Evolutionary conservation across 2,329 filamentous ascomycete species (phyloP), one percentile per base, ranked within the genome.

Genomic region (Lecanosticta acicola): DNA sequence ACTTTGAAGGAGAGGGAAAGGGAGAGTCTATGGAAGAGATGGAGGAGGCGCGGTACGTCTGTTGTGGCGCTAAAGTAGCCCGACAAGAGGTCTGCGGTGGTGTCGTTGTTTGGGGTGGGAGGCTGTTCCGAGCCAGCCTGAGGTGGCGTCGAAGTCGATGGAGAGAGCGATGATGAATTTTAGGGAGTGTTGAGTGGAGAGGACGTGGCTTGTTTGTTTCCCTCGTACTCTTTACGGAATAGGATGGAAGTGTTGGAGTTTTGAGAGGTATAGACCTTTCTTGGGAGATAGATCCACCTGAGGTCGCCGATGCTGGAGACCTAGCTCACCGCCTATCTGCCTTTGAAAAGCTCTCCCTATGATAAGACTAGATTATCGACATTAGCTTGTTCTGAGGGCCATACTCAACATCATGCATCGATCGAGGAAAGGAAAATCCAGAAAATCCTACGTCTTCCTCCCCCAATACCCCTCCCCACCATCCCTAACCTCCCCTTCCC

Each of bases 111-210:
- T n/a, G n/a, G 72, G 68, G 43, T 71, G 69, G 21, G 68, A 65
- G 43, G 76, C 77, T 3, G 78, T 81, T 13, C 79, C 79, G 3
- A 81, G 68, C 69, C 76, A 81, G 41, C 78, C 78, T 1, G 76
- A 78, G 2, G 81, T 71, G 10, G 78, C 78, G 50, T 81, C 78
- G 45, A 80, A 75, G 57, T 80, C 77, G 4, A 72, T 61, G 2
- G 68, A 70, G n/a, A n/a, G n/a, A n/a, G n/a, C n/a, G n/a, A n/a
- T n/a, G n/a, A n/a, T n/a, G n/a, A n/a, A n/a, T n/a, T n/a, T n/a
- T n/a, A n/a, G n/a, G n/a, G n/a, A n/a, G n/a, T n/a, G n/a, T n/a
- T n/a, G n/a, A n/a, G n/a, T n/a, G n/a, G n/a, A n/a, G n/a, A n/a
- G n/a, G n/a, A n/a, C n/a, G n/a, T n/a, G n/a, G n/a, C n/a, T n/a